Conservation (phyloP, 805 yeast species). For the Lipomyces mesembrius region DNA sequence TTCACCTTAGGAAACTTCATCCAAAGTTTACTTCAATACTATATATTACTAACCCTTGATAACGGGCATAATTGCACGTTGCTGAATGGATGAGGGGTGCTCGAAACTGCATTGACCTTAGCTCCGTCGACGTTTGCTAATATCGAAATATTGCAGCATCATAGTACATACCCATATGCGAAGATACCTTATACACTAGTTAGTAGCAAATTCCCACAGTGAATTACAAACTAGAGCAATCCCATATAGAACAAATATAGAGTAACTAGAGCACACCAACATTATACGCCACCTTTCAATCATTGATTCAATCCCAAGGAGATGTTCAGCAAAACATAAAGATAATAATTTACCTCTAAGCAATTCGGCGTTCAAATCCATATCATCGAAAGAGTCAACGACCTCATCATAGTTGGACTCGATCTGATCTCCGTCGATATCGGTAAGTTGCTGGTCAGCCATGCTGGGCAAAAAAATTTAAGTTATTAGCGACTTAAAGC, state of each 20-base stretch:
- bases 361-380: constrained; percentile 72
- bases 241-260: background rate
- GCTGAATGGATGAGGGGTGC: constrained; percentile 96
- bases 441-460: constrained; percentile 37
- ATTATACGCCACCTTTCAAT: background rate
- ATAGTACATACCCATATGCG: constrained; percentile 36
- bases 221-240: background rate
- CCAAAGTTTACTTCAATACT: background rate
- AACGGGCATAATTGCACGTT: constrained; percentile 94
- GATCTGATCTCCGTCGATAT: constrained; percentile 49
- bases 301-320: background rate
- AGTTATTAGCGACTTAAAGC: constrained; percentile 1
- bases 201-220: background rate
- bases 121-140: background rate
- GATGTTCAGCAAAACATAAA: background rate
- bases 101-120: constrained; percentile 75
- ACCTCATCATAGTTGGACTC: constrained; percentile 97
- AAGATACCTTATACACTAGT: constrained; percentile 31
- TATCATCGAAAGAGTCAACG: constrained; percentile 71
- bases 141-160: background rate
- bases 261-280: background rate
- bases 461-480: constrained; percentile 22
- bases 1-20: background rate
- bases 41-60: constrained; percentile 63
- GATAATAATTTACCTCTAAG: constrained; percentile 57